A percentile compares a stretch with the other conserved stretches of the same genome.
Conservation (phyloP, 345 rosid species). For the Moringa oleifera region DNA sequence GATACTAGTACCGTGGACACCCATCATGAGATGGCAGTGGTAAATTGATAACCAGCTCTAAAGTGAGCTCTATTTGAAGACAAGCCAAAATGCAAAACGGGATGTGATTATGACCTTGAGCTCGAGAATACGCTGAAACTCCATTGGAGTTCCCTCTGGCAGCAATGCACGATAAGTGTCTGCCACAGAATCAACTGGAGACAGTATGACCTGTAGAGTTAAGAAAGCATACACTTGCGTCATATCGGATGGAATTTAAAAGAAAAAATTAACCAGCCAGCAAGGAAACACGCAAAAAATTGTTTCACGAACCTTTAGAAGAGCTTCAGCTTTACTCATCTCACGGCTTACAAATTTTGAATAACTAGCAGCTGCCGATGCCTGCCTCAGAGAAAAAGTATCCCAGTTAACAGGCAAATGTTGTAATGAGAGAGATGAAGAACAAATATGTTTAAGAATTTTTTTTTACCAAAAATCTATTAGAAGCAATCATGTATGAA, state of each 20-base stretch:
- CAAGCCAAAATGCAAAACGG: neutral
- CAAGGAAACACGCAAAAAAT: conserved; percentile 5
- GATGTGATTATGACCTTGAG: conserved; percentile 52
- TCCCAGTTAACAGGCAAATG: neutral
- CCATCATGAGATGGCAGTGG: no score
- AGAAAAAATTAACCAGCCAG: conserved; percentile 3
- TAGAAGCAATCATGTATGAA: neutral
- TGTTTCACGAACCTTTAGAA: conserved; percentile 66
- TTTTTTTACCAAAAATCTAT: neutral
- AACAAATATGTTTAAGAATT: no score
- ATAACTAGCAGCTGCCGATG: conserved; percentile 81
- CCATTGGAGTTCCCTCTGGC: conserved; percentile 98
- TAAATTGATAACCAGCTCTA: neutral
- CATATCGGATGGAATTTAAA: neutral
- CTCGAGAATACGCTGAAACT: conserved; percentile 96
- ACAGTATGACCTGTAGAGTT: conserved; percentile 66
- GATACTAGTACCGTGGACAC: no score
- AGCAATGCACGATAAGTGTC: conserved; percentile 93
- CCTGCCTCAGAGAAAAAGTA: conserved; percentile 36
- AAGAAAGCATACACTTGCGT: conserved; percentile 1
- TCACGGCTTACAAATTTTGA: conserved; percentile 95
- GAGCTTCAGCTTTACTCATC: conserved; percentile 99
- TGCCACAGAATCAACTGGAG: conserved; percentile 94
- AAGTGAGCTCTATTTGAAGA: neutral
- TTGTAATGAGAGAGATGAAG: neutral